Evolutionary conservation across 345 rosid species (phyloP).

Genomic region (Syzygium oleosum): DNA sequence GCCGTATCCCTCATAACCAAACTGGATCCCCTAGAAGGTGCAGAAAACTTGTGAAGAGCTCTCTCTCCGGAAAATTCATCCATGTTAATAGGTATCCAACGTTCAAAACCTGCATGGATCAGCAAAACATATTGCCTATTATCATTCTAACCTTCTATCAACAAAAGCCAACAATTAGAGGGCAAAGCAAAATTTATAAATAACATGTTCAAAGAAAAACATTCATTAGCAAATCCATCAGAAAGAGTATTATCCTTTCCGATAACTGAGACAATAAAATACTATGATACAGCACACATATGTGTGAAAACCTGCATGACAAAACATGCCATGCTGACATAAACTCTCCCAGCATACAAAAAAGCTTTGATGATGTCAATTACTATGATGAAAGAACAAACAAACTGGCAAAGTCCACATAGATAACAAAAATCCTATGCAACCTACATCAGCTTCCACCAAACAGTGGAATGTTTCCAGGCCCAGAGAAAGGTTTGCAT

Average conservation of each 20-base stretch:
- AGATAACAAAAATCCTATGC: background rate
- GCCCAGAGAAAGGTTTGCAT: background rate
- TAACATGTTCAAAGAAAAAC: background rate
- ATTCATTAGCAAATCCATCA: background rate
- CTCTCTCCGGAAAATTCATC: constrained; percentile 69
- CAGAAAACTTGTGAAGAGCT: constrained; percentile 30
- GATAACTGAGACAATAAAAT: background rate
- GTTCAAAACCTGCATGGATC: constrained; percentile 23
- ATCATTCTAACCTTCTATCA: background rate
- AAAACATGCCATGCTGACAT: background rate
- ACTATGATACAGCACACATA: background rate
- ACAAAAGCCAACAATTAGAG: background rate
- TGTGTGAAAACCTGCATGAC: background rate
- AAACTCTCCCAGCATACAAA: background rate
- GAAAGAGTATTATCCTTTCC: background rate
- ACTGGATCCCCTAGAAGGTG: constrained; percentile 42
- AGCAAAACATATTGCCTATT: background rate
- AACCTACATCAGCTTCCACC: background rate
- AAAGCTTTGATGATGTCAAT: background rate
- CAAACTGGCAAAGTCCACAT: background rate
- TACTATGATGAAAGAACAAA: background rate
- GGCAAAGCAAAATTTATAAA: background rate
- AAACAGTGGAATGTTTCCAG: background rate
- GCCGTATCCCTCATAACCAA: constrained; percentile 52
- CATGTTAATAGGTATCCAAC: constrained; percentile 31